Base-by-base conservation (phyloP, 768 basidiomycete species). In the Podaxis sp. region DNA sequence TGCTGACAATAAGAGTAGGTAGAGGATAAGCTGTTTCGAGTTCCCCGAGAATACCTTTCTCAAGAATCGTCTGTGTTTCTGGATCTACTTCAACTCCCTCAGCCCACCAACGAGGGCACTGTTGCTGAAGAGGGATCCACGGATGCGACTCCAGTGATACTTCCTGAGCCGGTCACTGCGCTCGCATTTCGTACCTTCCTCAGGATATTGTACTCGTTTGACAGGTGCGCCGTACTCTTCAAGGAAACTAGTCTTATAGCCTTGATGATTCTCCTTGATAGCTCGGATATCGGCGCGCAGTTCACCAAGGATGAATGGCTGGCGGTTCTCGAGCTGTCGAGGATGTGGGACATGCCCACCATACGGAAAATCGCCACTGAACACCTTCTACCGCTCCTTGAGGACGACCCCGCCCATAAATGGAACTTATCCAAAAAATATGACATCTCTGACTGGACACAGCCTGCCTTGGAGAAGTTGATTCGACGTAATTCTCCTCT, bases 1-100 rank as follows among this genome's bases (percentile, higher is more conserved):
- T 12, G 8, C n/a, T 26, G 53, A 55, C 48, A 1, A n/a, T 5
- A 13, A 7, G 38, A 17, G 41, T 20, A 80, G 78, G 78, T 78
- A 30, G 80, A 80, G 51, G 70, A 73, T 46, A 66, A 65, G 12
- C 60, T 77, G 24, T 81, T 79, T 71, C 76, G 76, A 60, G 68
- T 80, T 11, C 79, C 78, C 15, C 70, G 72, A 13, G 67, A 70
- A n/a, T 70, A 73, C 26, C 74, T 81, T 30, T 66, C 70, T 36
- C 67, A 69, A 17, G 70, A 72, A 46, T 79, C 78, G 0, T 69
- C 71, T 3, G 69, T 78, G 1, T 78, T 80, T 66, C 65, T 66
- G 10, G 58, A 73, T 8, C 72, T 76, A 67, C 76, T 80, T 60
- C 63, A 66, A 11, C 65, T 78, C 4, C 76, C 74, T 11, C 64